Evolutionary conservation across 306 rosid species (phyloP).

Genomic region (Medicago lupulina): DNA sequence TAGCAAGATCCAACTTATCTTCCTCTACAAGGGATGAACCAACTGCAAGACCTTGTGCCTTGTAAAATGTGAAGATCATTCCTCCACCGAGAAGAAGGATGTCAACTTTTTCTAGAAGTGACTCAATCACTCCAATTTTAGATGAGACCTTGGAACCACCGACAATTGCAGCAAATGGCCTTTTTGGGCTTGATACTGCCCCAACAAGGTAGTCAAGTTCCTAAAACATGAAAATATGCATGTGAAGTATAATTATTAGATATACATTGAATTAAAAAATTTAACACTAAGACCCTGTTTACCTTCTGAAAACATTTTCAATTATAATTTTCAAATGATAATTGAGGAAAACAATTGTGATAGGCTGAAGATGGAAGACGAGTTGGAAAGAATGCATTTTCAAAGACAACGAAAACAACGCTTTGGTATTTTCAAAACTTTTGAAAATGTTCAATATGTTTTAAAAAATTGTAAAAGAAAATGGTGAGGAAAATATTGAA

Average conservation of each 20-base stretch:
- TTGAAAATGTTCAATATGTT: not conserved
- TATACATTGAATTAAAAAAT: conserved; percentile 17
- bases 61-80: conserved; percentile 99
- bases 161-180: conserved; percentile 99
- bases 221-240: conserved; percentile 50
- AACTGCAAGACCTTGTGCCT: conserved; percentile 98
- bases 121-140: conserved; percentile 96
- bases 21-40: conserved; percentile 98
- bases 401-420: too few relatives aligned
- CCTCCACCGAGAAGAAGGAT: conserved; percentile 97
- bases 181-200: conserved; percentile 91
- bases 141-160: conserved; percentile 99
- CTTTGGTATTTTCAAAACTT: too few relatives aligned
- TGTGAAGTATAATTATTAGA: conserved; percentile 24
- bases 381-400: too few relatives aligned
- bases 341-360: too few relatives aligned
- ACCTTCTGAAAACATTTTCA: too few relatives aligned
- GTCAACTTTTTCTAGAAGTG: conserved; percentile 88
- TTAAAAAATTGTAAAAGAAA: too few relatives aligned
- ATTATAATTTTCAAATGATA: too few relatives aligned
- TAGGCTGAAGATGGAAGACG: too few relatives aligned
- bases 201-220: conserved; percentile 99
- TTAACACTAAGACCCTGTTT: too few relatives aligned
- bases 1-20: conserved; percentile 90
- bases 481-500: too few relatives aligned